Evolutionary conservation across 1,139 yeast genomes (phyloP).

Genomic region (Geotrichum citri-aurantii): DNA sequence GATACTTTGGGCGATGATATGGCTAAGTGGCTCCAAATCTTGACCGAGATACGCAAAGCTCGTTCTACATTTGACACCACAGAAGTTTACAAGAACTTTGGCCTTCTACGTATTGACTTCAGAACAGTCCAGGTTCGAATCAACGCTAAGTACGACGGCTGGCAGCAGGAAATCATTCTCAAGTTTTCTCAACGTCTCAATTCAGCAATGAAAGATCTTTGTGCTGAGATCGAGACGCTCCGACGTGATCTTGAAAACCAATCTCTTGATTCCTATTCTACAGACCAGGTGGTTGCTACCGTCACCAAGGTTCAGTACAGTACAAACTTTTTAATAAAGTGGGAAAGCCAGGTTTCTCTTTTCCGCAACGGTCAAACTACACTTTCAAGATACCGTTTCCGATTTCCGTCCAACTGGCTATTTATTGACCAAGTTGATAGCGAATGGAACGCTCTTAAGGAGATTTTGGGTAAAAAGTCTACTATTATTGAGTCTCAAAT

Average conservation of each 20-base stretch:
- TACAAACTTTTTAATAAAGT: constrained; percentile 26
- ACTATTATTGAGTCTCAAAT: constrained; percentile 42
- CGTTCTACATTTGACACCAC: constrained; percentile 51
- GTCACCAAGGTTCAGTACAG: constrained; percentile 37
- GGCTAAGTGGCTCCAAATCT: constrained; percentile 44
- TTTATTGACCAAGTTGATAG: constrained; percentile 59
- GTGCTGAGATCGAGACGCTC: constrained; percentile 30
- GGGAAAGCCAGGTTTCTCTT: constrained; percentile 33
- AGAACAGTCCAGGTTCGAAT: constrained; percentile 52
- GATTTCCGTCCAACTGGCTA: constrained; percentile 53
- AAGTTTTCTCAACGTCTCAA: constrained; percentile 42
- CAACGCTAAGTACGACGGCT: constrained; percentile 50
- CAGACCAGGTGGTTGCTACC: constrained; percentile 36
- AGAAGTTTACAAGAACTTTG: constrained; percentile 40
- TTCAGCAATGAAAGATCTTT: constrained; percentile 30
- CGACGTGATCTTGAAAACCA: constrained; percentile 37
- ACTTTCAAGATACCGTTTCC: constrained; percentile 44
- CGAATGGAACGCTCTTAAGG: constrained; percentile 43
- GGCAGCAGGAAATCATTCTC: constrained; percentile 48
- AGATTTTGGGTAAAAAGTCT: constrained; percentile 41
- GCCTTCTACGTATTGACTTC: constrained; percentile 42
- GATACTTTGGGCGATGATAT: constrained; percentile 38
- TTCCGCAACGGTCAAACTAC: constrained; percentile 43
- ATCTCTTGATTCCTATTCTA: constrained; percentile 36
- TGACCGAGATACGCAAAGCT: constrained; percentile 44